These are phyloP conservation scores for Auricularia sp. DNA, from an alignment of 768 basidiomycete species.

Conservation along the genomic window DNA sequence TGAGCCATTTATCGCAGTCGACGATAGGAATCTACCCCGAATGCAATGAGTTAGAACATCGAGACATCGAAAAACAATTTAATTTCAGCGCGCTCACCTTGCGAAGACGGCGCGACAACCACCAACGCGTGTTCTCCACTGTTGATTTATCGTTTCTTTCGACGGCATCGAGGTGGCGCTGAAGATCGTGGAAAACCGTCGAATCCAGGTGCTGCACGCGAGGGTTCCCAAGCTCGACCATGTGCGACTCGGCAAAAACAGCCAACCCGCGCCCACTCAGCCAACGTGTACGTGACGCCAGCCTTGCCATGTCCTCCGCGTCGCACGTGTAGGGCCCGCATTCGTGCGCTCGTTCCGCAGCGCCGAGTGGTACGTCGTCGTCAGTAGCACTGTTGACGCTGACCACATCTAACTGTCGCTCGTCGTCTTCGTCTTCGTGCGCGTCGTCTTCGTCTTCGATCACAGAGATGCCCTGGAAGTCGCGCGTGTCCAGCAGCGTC, in stretches of 20 bases:
- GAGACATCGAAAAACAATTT: too few relatives aligned
- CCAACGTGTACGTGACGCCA: not conserved
- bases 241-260: not conserved
- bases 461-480: not conserved
- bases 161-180: too few relatives aligned
- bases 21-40: too few relatives aligned
- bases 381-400: not conserved
- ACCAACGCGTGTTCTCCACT: too few relatives aligned
- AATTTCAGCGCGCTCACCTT: too few relatives aligned
- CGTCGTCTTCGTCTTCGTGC: too few relatives aligned
- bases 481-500: not conserved
- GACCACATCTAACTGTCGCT: not conserved
- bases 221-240: not conserved
- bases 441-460: not conserved
- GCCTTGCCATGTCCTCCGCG: not conserved
- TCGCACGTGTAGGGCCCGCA: not conserved
- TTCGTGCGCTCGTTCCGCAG: not conserved
- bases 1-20: too few relatives aligned
- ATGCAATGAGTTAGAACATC: too few relatives aligned
- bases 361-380: too few relatives aligned
- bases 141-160: too few relatives aligned
- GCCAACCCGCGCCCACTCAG: not conserved
- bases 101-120: too few relatives aligned
- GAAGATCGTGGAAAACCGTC: too few relatives aligned
- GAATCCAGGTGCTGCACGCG: not conserved